Conservation (phyloP, 2,329 filamentous ascomycete species). For the Elsinoe australis region DNA sequence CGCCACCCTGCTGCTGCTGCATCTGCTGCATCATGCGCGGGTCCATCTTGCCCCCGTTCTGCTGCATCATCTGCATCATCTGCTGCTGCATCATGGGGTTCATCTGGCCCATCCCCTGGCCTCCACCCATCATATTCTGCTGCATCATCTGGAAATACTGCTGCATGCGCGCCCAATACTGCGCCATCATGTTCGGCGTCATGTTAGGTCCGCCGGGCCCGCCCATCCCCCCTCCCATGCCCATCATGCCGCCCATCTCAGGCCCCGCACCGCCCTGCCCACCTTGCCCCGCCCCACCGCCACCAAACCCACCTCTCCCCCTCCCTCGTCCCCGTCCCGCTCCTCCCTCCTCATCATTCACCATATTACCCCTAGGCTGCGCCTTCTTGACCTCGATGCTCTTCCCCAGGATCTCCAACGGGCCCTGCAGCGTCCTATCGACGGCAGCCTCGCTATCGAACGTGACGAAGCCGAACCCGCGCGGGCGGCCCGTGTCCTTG, state of each 20-base stretch:
- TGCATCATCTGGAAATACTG: slow-evolving; percentile 95
- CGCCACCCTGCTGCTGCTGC: slow-evolving; percentile 59
- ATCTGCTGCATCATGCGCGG: slow-evolving; percentile 69
- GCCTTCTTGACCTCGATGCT: slow-evolving; percentile 98
- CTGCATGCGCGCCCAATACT: slow-evolving; percentile 98
- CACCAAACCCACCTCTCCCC: slow-evolving; percentile 30
- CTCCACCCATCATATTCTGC: slow-evolving; percentile 53
- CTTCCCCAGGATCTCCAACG: slow-evolving; percentile 89
- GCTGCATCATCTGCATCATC: slow-evolving; percentile 43
- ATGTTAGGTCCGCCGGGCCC: slow-evolving; percentile 53
- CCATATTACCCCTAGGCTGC: slow-evolving; percentile 87
- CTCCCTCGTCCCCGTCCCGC: slow-evolving; percentile 38
- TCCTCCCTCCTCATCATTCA: slow-evolving; percentile 65
- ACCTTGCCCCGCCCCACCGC: slow-evolving; percentile 43
- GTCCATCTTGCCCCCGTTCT: slow-evolving; percentile 49
- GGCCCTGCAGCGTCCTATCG: slow-evolving; percentile 75
- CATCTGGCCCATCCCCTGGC: slow-evolving; percentile 53
- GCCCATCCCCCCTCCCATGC: slow-evolving; percentile 20
- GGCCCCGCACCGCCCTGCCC: slow-evolving; percentile 38
- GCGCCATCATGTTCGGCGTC: slow-evolving; percentile 95
- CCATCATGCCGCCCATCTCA: slow-evolving; percentile 23
- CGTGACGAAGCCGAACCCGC: slow-evolving; percentile 96
- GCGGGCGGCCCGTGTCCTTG: slow-evolving; percentile 93
- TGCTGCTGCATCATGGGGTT: slow-evolving; percentile 54
- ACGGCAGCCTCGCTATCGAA: slow-evolving; percentile 95